Percentiles rank a stretch among this genome's conserved stretches.
Conservation (phyloP, 257 asterid genomes). For the Schizonepeta tenuifolia region DNA sequence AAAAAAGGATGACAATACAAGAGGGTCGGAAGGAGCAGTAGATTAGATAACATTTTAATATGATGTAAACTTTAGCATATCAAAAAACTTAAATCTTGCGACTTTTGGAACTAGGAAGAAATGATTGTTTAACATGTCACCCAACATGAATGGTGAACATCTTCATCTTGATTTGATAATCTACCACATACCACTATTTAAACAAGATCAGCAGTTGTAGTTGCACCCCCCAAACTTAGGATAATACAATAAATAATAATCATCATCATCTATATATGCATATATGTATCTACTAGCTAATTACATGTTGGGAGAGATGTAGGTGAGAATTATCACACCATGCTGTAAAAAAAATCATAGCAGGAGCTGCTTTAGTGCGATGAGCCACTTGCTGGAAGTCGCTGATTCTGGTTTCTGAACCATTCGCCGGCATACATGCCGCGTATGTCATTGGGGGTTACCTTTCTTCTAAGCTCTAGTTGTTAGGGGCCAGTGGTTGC, state of each 20-base stretch:
- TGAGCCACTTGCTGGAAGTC: slow-evolving; percentile 23
- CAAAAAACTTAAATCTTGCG: background rate
- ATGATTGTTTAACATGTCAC: slow-evolving; percentile 7
- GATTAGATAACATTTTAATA: too few species aligned
- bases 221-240: slow-evolving; percentile 23
- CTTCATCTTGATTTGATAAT: background rate
- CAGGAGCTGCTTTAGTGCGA: slow-evolving; percentile 39
- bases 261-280: slow-evolving; percentile 26
- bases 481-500: slow-evolving; percentile 47
- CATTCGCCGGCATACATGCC: slow-evolving; percentile 42
- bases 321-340: slow-evolving; percentile 45
- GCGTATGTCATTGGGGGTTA: slow-evolving; percentile 46
- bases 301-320: slow-evolving; percentile 51
- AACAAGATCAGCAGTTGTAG: background rate
- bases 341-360: slow-evolving; percentile 36
- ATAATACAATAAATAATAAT: slow-evolving; percentile 13
- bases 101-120: background rate
- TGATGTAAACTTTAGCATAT: too few species aligned
- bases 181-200: slow-evolving; percentile 6
- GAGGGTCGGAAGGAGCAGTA: too few species aligned
- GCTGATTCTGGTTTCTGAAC: slow-evolving; percentile 37
- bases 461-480: slow-evolving; percentile 46
- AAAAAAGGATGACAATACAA: too few species aligned
- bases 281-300: slow-evolving; percentile 30
- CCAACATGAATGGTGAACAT: background rate